Conservation (phyloP, 1,284 basidiomycete genomes). For the Limonomyces culmigenus region DNA sequence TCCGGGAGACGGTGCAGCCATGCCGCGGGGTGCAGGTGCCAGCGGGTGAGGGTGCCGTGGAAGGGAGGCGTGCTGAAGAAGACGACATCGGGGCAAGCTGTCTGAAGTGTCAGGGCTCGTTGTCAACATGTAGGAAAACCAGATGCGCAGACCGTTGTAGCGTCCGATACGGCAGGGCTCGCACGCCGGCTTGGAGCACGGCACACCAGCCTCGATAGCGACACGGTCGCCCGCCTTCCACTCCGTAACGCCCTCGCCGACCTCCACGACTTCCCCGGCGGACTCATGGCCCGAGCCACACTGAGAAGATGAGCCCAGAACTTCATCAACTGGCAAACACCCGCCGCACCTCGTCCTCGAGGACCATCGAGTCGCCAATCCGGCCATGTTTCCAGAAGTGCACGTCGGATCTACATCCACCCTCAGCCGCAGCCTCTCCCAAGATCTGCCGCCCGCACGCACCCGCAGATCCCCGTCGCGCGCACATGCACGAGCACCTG, state of each 20-base stretch:
- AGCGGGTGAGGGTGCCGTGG: constrained; percentile 76
- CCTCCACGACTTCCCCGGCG: constrained; percentile 15
- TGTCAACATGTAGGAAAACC: constrained; percentile 9
- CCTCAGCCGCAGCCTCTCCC: no score
- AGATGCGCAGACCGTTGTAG: constrained; percentile 45
- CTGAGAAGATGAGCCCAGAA: constrained; percentile 37
- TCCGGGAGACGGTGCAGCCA: constrained; percentile 61
- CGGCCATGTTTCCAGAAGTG: constrained; percentile 65
- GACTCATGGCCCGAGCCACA: constrained; percentile 13
- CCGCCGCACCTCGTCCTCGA: constrained; percentile 67
- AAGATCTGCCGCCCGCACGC: no score
- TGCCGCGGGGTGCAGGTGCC: constrained; percentile 63
- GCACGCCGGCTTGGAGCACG: constrained; percentile 58
- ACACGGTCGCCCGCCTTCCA: constrained; percentile 77
- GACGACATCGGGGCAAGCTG: constrained; percentile 63
- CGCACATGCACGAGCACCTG: no score
- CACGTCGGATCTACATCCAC: constrained; percentile 83
- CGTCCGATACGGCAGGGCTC: constrained; percentile 62
- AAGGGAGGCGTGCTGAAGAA: constrained; percentile 86
- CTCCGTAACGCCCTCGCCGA: constrained; percentile 54
- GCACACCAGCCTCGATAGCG: constrained; percentile 71
- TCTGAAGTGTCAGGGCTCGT: background rate
- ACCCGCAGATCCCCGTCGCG: no score
- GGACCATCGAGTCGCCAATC: constrained; percentile 69
- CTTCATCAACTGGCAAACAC: constrained; percentile 54